Percentiles rank a stretch among this genome's conserved stretches.
Evolutionary conservation across 768 basidiomycete genomes (phyloP).

Genomic region (Xerocomellus chrysenteron): DNA sequence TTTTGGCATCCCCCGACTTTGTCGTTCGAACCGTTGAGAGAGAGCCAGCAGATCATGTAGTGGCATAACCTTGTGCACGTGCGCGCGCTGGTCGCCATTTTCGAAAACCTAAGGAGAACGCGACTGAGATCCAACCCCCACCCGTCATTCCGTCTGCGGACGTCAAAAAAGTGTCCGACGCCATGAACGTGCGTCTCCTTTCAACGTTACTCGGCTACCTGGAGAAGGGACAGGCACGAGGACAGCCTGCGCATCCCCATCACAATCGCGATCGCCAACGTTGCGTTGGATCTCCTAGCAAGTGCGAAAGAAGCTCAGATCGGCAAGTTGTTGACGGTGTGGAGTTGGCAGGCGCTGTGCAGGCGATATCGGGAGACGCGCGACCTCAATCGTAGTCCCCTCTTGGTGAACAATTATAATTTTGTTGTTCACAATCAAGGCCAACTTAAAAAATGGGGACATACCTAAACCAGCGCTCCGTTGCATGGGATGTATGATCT

Average conservation of each 20-base stretch:
- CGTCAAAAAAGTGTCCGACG: conserved; percentile 58
- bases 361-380: conserved; percentile 58
- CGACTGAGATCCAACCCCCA: conserved; percentile 6
- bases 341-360: conserved; percentile 86
- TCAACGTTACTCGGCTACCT: conserved; percentile 78
- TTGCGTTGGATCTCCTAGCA: conserved; percentile 78
- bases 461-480: neutral
- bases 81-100: conserved; percentile 68
- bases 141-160: conserved; percentile 13
- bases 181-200: conserved; percentile 71
- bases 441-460: neutral
- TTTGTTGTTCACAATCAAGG: too few relatives aligned
- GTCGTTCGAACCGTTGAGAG: too few relatives aligned
- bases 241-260: conserved; percentile 87
- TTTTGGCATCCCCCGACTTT: too few relatives aligned
- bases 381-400: too few relatives aligned
- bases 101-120: conserved; percentile 63
- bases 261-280: conserved; percentile 79
- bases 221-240: conserved; percentile 81
- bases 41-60: too few relatives aligned
- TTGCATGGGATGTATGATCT: neutral
- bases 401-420: too few relatives aligned
- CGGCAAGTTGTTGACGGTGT: conserved; percentile 71
- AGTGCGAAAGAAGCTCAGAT: conserved; percentile 65
- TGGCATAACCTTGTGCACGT: conserved; percentile 51